A percentile compares a stretch with the other conserved stretches of the same genome.
Conservation (phyloP, 177 flowering plant species). For the Vitis hybrid region DNA sequence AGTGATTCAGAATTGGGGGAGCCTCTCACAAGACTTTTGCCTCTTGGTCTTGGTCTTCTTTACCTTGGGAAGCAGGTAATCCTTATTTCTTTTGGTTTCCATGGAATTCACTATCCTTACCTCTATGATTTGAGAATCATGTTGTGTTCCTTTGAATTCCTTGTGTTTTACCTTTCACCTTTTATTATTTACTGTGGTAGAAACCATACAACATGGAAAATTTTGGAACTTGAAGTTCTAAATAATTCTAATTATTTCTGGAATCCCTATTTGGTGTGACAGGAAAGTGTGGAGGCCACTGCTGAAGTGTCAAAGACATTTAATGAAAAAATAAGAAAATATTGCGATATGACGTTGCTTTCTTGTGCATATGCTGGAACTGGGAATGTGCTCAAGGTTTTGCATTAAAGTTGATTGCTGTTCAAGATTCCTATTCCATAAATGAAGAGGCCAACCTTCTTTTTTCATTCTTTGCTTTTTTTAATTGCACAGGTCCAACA, state of each 20-base stretch:
- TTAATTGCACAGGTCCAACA: conserved; percentile 68
- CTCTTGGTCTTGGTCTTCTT: conserved; percentile 91
- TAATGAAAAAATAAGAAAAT: conserved; percentile 81
- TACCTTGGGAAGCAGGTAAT: conserved; percentile 97
- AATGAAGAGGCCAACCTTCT: conserved; percentile 1
- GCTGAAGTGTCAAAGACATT: conserved; percentile 96
- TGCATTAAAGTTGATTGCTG: neutral
- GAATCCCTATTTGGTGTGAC: conserved; percentile 12
- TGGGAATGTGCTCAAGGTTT: conserved; percentile 95
- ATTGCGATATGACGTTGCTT: conserved; percentile 89
- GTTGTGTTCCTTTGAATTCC: neutral
- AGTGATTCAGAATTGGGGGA: conserved; percentile 85
- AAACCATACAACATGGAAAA: neutral
- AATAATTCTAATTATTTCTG: conserved; percentile 12
- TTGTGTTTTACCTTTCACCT: neutral
- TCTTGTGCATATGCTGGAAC: conserved; percentile 99
- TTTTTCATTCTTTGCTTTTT: conserved; percentile 3
- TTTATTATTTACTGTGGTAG: neutral
- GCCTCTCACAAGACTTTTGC: conserved; percentile 81
- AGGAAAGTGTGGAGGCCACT: conserved; percentile 96
- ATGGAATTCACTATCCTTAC: neutral
- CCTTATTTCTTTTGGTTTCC: neutral
- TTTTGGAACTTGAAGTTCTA: neutral
- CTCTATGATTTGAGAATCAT: neutral
- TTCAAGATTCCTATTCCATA: neutral